These are phyloP conservation scores for Nothophytophthora sp. DNA, from an alignment of 352 stramenopile genomes.

Conservation along the genomic window DNA sequence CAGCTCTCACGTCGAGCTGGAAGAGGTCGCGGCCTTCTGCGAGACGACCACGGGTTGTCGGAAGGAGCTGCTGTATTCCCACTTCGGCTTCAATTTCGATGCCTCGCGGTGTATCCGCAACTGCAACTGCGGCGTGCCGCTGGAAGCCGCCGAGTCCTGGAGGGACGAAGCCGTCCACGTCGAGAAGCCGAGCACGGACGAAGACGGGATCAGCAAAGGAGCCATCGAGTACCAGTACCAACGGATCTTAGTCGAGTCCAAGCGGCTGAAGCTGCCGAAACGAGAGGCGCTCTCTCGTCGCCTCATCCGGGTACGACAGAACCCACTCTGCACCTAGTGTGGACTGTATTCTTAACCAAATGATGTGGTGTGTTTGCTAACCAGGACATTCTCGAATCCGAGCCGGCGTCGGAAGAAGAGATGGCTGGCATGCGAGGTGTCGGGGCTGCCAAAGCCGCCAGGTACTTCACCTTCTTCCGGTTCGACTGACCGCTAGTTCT, in stretches of 20 bases:
- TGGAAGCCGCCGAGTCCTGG: slow-evolving; percentile 14
- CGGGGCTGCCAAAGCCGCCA: slow-evolving; percentile 40
- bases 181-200: not conserved
- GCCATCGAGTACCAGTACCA: slow-evolving; percentile 71
- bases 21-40: slow-evolving; percentile 60
- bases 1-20: slow-evolving; percentile 40
- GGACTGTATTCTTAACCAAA: not conserved
- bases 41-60: slow-evolving; percentile 53
- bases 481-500: slow-evolving; percentile 31
- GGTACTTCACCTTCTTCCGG: slow-evolving; percentile 54
- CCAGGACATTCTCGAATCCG: slow-evolving; percentile 49
- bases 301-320: slow-evolving; percentile 35
- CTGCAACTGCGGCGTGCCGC: slow-evolving; percentile 59
- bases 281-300: slow-evolving; percentile 56
- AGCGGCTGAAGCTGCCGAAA: slow-evolving; percentile 45
- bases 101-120: slow-evolving; percentile 34
- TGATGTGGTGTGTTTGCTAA: too few relatives aligned
- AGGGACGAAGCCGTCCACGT: slow-evolving; percentile 5
- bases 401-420: slow-evolving; percentile 49
- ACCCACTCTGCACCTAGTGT: not conserved
- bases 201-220: slow-evolving; percentile 16
- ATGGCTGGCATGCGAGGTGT: slow-evolving; percentile 70
- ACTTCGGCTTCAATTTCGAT: slow-evolving; percentile 59
- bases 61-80: slow-evolving; percentile 51
- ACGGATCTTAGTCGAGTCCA: slow-evolving; percentile 43